phyloP scores from a whole-genome alignment of 805 yeast genomes.

The Tetrapisispora arboricola region DNA sequence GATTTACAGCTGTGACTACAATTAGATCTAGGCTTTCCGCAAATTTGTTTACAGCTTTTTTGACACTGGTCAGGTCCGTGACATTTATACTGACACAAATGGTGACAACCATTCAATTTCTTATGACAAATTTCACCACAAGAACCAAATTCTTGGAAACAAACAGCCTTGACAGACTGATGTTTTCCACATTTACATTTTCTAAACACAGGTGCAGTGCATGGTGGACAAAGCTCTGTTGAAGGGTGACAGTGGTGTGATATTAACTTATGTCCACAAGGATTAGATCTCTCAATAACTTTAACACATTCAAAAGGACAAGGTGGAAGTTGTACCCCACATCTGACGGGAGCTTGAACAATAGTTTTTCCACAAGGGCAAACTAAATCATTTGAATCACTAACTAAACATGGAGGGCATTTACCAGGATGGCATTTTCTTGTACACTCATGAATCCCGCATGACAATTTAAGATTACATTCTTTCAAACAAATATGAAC shows the following conservation, averaged over 20 bases:
- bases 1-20: constrained; percentile 64
- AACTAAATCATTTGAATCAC: constrained; percentile 65
- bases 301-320: constrained; percentile 61
- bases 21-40: constrained; percentile 39
- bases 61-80: constrained; percentile 52
- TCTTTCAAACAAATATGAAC: constrained; percentile 59
- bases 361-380: constrained; percentile 78
- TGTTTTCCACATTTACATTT: constrained; percentile 53
- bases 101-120: constrained; percentile 38
- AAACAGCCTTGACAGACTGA: constrained; percentile 44
- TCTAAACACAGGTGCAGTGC: constrained; percentile 52
- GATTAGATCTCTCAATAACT: constrained; percentile 26
- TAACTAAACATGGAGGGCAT: constrained; percentile 72
- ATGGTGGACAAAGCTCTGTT: constrained; percentile 57
- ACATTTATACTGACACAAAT: constrained; percentile 44
- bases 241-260: constrained; percentile 71
- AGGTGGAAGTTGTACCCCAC: constrained; percentile 59
- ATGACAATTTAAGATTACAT: constrained; percentile 52
- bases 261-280: constrained; percentile 65
- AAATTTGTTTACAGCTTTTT: constrained; percentile 45
- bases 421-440: constrained; percentile 71
- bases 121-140: constrained; percentile 60
- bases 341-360: constrained; percentile 72
- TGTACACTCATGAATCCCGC: constrained; percentile 61
- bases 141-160: constrained; percentile 58